Base-by-base conservation (phyloP, 2,329 filamentous ascomycete species). In the Scleromitrula shiraiana region DNA sequence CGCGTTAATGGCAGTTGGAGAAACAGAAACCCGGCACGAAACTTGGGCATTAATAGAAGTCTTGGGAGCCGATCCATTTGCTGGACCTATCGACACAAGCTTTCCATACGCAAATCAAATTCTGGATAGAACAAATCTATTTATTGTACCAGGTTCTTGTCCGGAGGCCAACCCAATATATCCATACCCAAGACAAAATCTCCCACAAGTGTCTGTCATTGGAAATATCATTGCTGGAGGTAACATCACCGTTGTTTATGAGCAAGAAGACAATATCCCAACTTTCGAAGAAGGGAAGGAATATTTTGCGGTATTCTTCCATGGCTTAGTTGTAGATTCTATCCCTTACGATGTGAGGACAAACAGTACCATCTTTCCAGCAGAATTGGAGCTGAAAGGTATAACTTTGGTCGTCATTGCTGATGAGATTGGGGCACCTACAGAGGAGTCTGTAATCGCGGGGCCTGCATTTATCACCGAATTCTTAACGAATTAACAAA, bases 21-120 rank as follows among this genome's bases (percentile, higher is more conserved):
- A 64, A 40, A 64, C 62, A 1, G 68, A 71, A 51, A 57, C 61
- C 3, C 64, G 68, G 6, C 68, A 71, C 54, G 64, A 68, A 29
- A 62, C 62, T 2, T 71, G 69, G 69, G 61, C 63, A 2, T 50
- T 72, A 32, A 66, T 70, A 39, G 66, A 69, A 26, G 64, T 70
- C 23, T 70, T 66, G 61, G 62, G 65, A 15, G 48, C 49, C 1
- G 62, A 65, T 37, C 68, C 69, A 0, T 70, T 72, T 49, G 64
- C 54, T 5, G 69, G 69, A 2, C 67, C 69, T 0, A 43, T 59
- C 3, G 69, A 71, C 52, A 71, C 69, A 3, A 57, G 64, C 2
- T 71, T 64, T 53, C 67, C 67, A 2, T 70, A 69, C 49, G 65
- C 67, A n/a, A 68, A 68, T 51, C 57, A 70, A 55, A 65, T 71